These are phyloP conservation scores for Triadica sebifera DNA, from an alignment of 345 rosid species.

Conservation along the genomic window DNA sequence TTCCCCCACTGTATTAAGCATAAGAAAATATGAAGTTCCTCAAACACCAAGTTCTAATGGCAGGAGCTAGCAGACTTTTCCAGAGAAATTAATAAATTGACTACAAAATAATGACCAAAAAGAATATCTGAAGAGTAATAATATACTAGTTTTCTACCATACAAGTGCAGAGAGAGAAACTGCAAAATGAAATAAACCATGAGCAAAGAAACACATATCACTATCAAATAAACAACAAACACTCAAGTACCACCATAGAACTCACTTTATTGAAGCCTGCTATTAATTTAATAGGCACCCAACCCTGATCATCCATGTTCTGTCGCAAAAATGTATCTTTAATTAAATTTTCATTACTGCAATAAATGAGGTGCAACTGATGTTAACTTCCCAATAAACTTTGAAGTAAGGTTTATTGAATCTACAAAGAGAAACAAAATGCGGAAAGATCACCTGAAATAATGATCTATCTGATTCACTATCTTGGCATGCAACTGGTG, in stretches of 20 bases:
- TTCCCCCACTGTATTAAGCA: too few relatives aligned
- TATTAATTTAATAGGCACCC: conserved; percentile 61
- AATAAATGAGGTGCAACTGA: conserved; percentile 25
- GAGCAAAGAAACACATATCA: conserved; percentile 3
- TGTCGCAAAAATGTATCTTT: conserved; percentile 71
- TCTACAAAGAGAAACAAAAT: conserved; percentile 3
- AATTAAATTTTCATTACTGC: conserved; percentile 79
- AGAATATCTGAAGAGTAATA: not conserved
- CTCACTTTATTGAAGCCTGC: conserved; percentile 86
- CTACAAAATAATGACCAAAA: not conserved
- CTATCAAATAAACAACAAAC: conserved; percentile 8
- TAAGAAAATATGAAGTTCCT: too few relatives aligned
- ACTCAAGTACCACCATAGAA: conserved; percentile 17
- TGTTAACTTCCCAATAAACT: conserved; percentile 22
- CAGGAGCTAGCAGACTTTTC: too few relatives aligned
- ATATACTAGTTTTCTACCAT: not conserved
- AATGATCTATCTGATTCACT: conserved; percentile 70
- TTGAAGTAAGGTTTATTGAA: conserved; percentile 1
- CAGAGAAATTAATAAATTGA: not conserved
- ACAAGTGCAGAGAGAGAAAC: not conserved
- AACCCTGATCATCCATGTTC: conserved; percentile 89
- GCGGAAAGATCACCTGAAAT: conserved; percentile 56
- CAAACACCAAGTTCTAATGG: too few relatives aligned
- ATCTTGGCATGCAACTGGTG: conserved; percentile 52
- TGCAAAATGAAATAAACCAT: conserved; percentile 10